phyloP scores from a whole-genome alignment of 352 stramenopile genomes.

The Aphanomyces invadans region DNA sequence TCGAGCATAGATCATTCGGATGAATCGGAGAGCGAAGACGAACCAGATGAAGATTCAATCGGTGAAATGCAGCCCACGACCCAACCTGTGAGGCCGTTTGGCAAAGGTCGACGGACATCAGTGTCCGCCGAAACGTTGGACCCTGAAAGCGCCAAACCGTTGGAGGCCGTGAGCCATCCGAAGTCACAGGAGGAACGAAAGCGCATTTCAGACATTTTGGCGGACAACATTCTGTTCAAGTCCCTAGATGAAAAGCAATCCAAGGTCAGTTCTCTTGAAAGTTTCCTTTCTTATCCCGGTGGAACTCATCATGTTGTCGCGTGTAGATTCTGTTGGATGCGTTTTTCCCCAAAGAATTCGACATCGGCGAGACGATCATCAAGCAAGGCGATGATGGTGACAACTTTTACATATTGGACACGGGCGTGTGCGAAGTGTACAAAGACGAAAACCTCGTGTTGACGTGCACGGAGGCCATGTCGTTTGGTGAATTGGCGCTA shows the following conservation, averaged over 20 bases:
- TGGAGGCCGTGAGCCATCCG: constrained; percentile 71
- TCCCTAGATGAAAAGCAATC: constrained; percentile 83
- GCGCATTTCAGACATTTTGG: constrained; percentile 72
- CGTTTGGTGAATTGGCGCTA: constrained; percentile 95
- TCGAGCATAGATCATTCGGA: constrained; percentile 60
- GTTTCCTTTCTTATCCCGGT: no score
- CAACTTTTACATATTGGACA: constrained; percentile 94
- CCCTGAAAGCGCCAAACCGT: constrained; percentile 66
- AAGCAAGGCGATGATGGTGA: constrained; percentile 87
- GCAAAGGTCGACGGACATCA: constrained; percentile 79
- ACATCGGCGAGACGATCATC: constrained; percentile 73
- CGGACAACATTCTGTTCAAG: constrained; percentile 87
- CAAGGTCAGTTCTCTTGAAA: background rate
- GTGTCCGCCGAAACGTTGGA: constrained; percentile 85
- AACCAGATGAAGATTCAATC: constrained; percentile 71
- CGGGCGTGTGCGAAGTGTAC: constrained; percentile 86
- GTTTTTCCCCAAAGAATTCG: constrained; percentile 82
- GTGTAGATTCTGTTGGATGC: constrained; percentile 74
- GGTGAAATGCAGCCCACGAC: constrained; percentile 70
- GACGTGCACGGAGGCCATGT: constrained; percentile 79
- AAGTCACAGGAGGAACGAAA: constrained; percentile 76
- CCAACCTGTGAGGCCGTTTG: constrained; percentile 49
- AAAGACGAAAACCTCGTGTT: constrained; percentile 83
- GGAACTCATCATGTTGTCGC: background rate
- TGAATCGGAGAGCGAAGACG: constrained; percentile 81